Evolutionary conservation across 768 basidiomycete species (phyloP).

Genomic region (Amanita inopinata): DNA sequence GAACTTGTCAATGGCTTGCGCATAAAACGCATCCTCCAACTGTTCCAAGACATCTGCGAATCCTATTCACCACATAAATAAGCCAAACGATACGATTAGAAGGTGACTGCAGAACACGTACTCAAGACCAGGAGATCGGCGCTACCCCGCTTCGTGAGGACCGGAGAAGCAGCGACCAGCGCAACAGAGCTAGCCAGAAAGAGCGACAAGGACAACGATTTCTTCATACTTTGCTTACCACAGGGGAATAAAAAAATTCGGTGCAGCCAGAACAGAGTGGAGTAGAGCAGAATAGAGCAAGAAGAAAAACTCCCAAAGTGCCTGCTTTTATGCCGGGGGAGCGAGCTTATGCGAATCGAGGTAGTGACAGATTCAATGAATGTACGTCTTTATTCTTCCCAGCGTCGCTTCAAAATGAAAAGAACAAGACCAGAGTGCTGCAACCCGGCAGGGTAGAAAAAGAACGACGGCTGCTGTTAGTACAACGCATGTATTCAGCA

Average conservation of each 20-base stretch:
- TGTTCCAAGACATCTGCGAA: conserved; percentile 72
- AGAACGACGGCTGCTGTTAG: not conserved
- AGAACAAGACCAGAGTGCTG: too few species aligned
- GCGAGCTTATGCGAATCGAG: too few species aligned
- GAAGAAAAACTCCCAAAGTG: too few species aligned
- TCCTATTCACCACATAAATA: conserved; percentile 31
- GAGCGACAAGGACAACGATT: conserved; percentile 30
- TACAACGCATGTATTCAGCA: not conserved
- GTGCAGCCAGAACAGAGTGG: conserved; percentile 21
- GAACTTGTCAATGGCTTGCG: conserved; percentile 58
- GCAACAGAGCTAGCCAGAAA: conserved; percentile 32
- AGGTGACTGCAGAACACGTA: conserved; percentile 25
- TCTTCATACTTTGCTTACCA: conserved; percentile 14
- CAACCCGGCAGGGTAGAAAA: conserved; percentile 62
- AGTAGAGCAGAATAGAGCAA: too few species aligned
- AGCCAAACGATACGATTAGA: not conserved
- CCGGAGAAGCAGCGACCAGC: conserved; percentile 40
- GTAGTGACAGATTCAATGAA: too few species aligned
- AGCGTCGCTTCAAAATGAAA: too few species aligned
- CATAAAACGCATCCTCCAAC: conserved; percentile 62
- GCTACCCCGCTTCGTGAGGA: conserved; percentile 30
- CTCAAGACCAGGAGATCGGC: conserved; percentile 50
- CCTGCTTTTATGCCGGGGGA: too few species aligned
- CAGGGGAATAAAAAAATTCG: conserved; percentile 10
- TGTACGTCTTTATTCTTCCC: too few species aligned